Base-by-base conservation (phyloP, 2,329 filamentous ascomycete species). In the Aspergillus awamori region DNA sequence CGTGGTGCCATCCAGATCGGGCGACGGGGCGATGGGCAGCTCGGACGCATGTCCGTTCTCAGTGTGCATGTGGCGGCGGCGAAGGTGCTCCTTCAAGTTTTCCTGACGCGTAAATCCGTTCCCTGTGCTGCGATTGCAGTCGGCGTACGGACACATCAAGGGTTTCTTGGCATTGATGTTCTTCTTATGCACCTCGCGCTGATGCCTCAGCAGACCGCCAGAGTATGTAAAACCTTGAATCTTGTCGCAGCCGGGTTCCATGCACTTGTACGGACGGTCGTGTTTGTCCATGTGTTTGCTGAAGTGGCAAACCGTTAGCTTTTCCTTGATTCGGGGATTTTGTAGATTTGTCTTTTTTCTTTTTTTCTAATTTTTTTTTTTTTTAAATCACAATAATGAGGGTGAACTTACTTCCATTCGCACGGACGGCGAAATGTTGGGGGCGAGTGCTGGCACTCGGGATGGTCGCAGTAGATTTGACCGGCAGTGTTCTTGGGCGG, bases 271-370 rank as follows among this genome's bases (percentile, higher is more conserved):
- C 1, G 94, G 94, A 11, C 94, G 86, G 69, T 97, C 93, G 75
- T 98, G 94, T 76, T 97, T 97, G 79, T 98, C 94, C 93, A 97
- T 97, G 75, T 98, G 94, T 80, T 98, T 97, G 74, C 92, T 96
- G 56, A 36, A 38, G 62, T 59, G 49, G 63, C 30, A 38, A 20
- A 56, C 20, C 43, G 63, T 76, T 70, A 71, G 67, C 59, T 38
- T 61, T 61, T 53, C 17, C 17, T 22, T 36, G 11, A 20, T 39
- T 57, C 33, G 47, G 59, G 41, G 33, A 36, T 36, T 36, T 36
- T 36, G 33, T 36, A 36, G 33, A 13, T 13, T 36, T 13, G 33
- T 36, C 33, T 36, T 36, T 33, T 30, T 30, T 30, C 8, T 2
- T 20, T 20, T 20, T 20, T 20, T 20, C 20, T 20, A 20, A 20